These are phyloP conservation scores for Carallia brachiata DNA, from an alignment of 345 rosid genomes.

Conservation along the genomic window DNA sequence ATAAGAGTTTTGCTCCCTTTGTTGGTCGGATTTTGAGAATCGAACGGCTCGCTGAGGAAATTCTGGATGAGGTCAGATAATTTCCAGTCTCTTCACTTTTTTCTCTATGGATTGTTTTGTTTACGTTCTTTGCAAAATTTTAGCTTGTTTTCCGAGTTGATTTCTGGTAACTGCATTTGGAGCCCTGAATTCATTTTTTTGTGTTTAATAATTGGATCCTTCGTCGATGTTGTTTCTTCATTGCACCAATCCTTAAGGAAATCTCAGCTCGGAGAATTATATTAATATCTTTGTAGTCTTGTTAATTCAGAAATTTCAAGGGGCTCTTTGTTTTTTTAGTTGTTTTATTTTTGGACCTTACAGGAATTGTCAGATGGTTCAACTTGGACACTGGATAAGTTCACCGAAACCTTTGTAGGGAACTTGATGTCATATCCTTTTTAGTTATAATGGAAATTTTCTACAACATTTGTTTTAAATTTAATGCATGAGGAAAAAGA, in stretches of 20 bases:
- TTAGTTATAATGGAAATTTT: conserved; percentile 18
- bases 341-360: conserved; percentile 4
- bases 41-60: conserved; percentile 79
- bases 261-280: not conserved
- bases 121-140: not conserved
- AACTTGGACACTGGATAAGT: conserved; percentile 65
- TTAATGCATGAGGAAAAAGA: not conserved
- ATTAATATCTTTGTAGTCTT: not conserved
- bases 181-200: no score
- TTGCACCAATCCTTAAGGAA: not conserved
- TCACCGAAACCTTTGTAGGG: conserved; percentile 50
- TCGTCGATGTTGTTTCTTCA: not conserved
- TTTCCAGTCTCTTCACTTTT: conserved; percentile 6
- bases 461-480: not conserved
- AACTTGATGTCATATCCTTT: conserved; percentile 86
- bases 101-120: not conserved
- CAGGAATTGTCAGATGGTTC: conserved; percentile 53
- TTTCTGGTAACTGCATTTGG: no score
- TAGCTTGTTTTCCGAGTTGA: no score
- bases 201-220: not conserved
- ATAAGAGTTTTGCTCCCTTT: conserved; percentile 49
- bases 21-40: conserved; percentile 81
- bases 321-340: not conserved
- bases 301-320: not conserved
- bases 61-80: conserved; percentile 54